phyloP scores from a whole-genome alignment of 1,139 yeast genomes.

The Kurtzmaniella quercitrusa region DNA sequence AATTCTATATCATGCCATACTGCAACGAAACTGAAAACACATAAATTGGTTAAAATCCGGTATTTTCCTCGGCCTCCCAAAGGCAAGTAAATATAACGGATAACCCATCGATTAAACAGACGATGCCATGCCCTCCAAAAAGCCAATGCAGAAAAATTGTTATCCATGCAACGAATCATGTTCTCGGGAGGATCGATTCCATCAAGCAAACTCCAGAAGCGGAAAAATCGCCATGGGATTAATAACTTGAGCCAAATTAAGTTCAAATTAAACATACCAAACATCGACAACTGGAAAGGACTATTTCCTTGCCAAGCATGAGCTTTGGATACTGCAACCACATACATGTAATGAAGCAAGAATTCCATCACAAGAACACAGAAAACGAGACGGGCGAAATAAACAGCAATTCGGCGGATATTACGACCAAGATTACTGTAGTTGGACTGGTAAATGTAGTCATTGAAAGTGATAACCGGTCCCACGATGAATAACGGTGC shows the following conservation, averaged over 20 bases:
- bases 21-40: slow-evolving; percentile 96
- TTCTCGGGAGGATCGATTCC: slow-evolving; percentile 97
- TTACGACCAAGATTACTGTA: slow-evolving; percentile 41
- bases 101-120: slow-evolving; percentile 85
- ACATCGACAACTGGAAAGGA: slow-evolving; percentile 92
- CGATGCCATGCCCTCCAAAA: slow-evolving; percentile 99
- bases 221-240: slow-evolving; percentile 93
- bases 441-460: slow-evolving; percentile 70
- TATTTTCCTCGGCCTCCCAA: slow-evolving; percentile 74
- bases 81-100: slow-evolving; percentile 80
- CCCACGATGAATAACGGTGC: slow-evolving; percentile 94
- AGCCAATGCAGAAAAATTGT: slow-evolving; percentile 86
- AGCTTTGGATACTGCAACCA: slow-evolving; percentile 85
- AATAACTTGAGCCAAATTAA: slow-evolving; percentile 89
- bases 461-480: slow-evolving; percentile 90
- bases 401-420: slow-evolving; percentile 49
- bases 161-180: slow-evolving; percentile 94
- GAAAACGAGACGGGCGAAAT: slow-evolving; percentile 63
- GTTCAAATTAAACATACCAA: slow-evolving; percentile 85
- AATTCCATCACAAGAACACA: slow-evolving; percentile 88
- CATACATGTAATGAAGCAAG: slow-evolving; percentile 81
- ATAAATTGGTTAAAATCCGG: slow-evolving; percentile 68
- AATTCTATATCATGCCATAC: slow-evolving; percentile 97
- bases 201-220: slow-evolving; percentile 89
- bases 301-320: slow-evolving; percentile 89